These are phyloP conservation scores for Sugiyamaella smithiae DNA, from an alignment of 805 yeast genomes.

Conservation along the genomic window DNA sequence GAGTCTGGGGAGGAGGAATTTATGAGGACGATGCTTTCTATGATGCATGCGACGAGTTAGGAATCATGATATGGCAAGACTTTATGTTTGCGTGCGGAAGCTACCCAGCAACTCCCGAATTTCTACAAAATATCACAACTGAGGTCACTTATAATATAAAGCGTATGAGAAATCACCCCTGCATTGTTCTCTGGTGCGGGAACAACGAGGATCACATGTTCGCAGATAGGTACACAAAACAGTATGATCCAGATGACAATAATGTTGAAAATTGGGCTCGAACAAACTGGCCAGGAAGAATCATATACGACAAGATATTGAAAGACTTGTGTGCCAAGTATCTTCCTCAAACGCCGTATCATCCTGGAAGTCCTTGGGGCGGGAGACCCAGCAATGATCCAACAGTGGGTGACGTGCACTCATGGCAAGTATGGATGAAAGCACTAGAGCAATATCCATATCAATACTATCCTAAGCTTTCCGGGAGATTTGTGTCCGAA, in stretches of 20 bases:
- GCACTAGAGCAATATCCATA: slow-evolving; percentile 39
- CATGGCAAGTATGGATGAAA: slow-evolving; percentile 56
- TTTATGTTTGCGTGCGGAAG: slow-evolving; percentile 56
- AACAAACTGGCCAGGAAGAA: slow-evolving; percentile 41
- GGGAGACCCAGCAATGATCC: slow-evolving; percentile 14
- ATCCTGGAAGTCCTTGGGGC: slow-evolving; percentile 5
- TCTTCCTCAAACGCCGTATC: slow-evolving; percentile 14
- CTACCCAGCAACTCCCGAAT: slow-evolving; percentile 43
- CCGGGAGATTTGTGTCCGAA: slow-evolving; percentile 49
- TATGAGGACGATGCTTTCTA: slow-evolving; percentile 44
- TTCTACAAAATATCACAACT: slow-evolving; percentile 34
- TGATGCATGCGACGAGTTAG: slow-evolving; percentile 42
- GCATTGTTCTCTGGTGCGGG: slow-evolving; percentile 40
- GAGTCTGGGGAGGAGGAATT: slow-evolving; percentile 50
- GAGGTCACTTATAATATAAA: slow-evolving; percentile 41
- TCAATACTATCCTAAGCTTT: slow-evolving; percentile 44
- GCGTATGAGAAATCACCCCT: slow-evolving; percentile 42
- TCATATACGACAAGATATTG: slow-evolving; percentile 36
- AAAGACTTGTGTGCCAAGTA: not conserved
- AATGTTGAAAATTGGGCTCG: slow-evolving; percentile 15
- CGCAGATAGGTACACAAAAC: slow-evolving; percentile 34
- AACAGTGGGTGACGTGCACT: slow-evolving; percentile 47
- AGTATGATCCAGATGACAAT: slow-evolving; percentile 15
- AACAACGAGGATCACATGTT: slow-evolving; percentile 47
- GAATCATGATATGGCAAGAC: slow-evolving; percentile 52